Evolutionary conservation across 1,284 basidiomycete species (phyloP).

Genomic region (Singerocomus inundabilis): DNA sequence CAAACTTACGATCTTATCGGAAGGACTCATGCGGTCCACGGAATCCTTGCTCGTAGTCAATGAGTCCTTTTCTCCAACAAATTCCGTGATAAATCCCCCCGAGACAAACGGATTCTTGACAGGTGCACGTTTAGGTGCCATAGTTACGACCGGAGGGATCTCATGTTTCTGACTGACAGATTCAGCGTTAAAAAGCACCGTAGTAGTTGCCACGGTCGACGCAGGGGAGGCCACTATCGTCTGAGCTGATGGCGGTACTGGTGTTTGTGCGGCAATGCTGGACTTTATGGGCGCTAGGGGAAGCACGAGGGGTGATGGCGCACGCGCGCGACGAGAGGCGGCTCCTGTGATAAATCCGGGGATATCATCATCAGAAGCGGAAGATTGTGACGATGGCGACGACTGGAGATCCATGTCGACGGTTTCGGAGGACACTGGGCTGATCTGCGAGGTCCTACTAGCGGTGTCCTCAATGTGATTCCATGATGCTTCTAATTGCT

Average conservation of each 20-base stretch:
- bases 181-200: constrained; percentile 12
- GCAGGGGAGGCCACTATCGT: constrained; percentile 19
- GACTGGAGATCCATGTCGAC: constrained; percentile 36
- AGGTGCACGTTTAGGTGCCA: constrained; percentile 12
- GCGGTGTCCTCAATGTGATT: constrained; percentile 25
- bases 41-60: constrained; percentile 21
- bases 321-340: constrained; percentile 29
- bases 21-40: constrained; percentile 11
- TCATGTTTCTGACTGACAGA: constrained; percentile 13
- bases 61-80: constrained; percentile 34
- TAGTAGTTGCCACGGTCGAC: constrained; percentile 17
- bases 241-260: constrained; percentile 17
- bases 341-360: constrained; percentile 34
- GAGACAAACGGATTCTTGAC: constrained; percentile 51
- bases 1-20: constrained; percentile 18
- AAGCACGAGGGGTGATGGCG: constrained; percentile 30
- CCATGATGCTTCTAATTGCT: constrained; percentile 19
- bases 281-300: constrained; percentile 19
- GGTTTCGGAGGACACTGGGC: constrained; percentile 35
- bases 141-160: neutral
- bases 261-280: constrained; percentile 15
- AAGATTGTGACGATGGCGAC: constrained; percentile 32
- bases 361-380: constrained; percentile 27
- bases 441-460: constrained; percentile 31
- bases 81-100: constrained; percentile 49